These are phyloP conservation scores for Podila minutissima DNA, from an alignment of 192 early-diverging fungal genomes.

Conservation along the genomic window DNA sequence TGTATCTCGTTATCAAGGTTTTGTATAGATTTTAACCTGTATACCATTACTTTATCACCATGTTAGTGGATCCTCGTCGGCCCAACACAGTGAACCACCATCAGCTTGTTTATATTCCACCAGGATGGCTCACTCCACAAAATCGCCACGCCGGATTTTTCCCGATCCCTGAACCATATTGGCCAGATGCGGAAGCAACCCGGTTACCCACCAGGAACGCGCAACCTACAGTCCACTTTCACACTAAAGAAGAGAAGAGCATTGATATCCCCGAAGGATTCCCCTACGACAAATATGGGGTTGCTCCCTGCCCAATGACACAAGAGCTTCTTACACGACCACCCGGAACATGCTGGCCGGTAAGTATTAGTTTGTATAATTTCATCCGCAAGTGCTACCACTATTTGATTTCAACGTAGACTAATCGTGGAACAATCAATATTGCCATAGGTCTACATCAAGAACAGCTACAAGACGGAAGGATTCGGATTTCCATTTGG, in stretches of 20 bases:
- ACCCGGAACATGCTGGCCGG: slow-evolving; percentile 65
- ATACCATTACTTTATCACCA: background rate
- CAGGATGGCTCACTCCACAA: slow-evolving; percentile 37
- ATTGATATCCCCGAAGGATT: slow-evolving; percentile 76
- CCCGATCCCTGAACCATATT: slow-evolving; percentile 81
- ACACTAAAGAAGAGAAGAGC: slow-evolving; percentile 57
- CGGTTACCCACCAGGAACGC: slow-evolving; percentile 64
- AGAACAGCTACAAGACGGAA: slow-evolving; percentile 68
- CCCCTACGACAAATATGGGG: slow-evolving; percentile 79
- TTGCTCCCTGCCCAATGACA: slow-evolving; percentile 69
- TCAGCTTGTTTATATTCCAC: slow-evolving; percentile 34
- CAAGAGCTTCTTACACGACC: slow-evolving; percentile 69
- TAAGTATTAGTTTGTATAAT: slow-evolving; percentile 49
- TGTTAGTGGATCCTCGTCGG: slow-evolving; percentile 47
- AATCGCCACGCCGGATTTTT: slow-evolving; percentile 62
- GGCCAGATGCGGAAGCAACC: slow-evolving; percentile 59
- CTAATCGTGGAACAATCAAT: background rate
- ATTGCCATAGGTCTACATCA: slow-evolving; percentile 63
- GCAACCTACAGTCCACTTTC: slow-evolving; percentile 71
- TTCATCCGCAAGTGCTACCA: background rate
- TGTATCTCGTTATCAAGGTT: background rate
- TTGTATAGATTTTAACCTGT: background rate
- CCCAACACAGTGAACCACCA: slow-evolving; percentile 51
- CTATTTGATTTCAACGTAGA: background rate
- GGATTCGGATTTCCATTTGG: slow-evolving; percentile 79